Percentiles rank a stretch among this genome's conserved stretches.
These are phyloP conservation scores for Poronia punctata DNA, from an alignment of 495 filamentous ascomycete genomes.

Conservation along the genomic window DNA sequence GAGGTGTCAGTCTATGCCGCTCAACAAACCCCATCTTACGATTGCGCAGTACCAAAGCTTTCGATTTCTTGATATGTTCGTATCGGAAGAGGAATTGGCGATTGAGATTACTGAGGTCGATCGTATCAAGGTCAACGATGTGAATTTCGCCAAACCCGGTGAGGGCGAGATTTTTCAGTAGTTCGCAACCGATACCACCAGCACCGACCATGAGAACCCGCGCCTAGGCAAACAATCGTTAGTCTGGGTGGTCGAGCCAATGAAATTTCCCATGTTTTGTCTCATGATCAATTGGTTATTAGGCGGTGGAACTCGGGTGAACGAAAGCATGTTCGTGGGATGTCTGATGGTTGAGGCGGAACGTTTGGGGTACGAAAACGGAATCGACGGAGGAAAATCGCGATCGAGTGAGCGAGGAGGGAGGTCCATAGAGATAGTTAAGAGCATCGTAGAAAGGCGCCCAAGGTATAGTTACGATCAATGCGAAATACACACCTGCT, in stretches of 20 bases:
- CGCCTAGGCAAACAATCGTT: slow-evolving; percentile 49
- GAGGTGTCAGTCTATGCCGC: slow-evolving; percentile 18
- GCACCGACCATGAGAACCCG: slow-evolving; percentile 92
- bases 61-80: slow-evolving; percentile 96
- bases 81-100: slow-evolving; percentile 96
- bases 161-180: slow-evolving; percentile 92
- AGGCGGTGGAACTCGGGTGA: not conserved
- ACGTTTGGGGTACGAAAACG: not conserved
- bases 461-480: too few relatives aligned
- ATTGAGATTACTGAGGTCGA: slow-evolving; percentile 96
- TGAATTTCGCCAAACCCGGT: slow-evolving; percentile 93
- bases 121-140: slow-evolving; percentile 95
- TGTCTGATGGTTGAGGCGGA: not conserved
- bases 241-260: slow-evolving; percentile 10
- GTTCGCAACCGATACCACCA: slow-evolving; percentile 94
- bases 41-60: slow-evolving; percentile 69
- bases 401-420: not conserved
- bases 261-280: not conserved
- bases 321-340: not conserved
- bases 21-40: not conserved
- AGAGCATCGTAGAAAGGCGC: too few relatives aligned
- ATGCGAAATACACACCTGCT: slow-evolving; percentile 35
- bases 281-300: not conserved
- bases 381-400: not conserved
- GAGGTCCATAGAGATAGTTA: not conserved